Conservation (phyloP, 1,284 basidiomycete species). For the Rhodotorula sp. region DNA sequence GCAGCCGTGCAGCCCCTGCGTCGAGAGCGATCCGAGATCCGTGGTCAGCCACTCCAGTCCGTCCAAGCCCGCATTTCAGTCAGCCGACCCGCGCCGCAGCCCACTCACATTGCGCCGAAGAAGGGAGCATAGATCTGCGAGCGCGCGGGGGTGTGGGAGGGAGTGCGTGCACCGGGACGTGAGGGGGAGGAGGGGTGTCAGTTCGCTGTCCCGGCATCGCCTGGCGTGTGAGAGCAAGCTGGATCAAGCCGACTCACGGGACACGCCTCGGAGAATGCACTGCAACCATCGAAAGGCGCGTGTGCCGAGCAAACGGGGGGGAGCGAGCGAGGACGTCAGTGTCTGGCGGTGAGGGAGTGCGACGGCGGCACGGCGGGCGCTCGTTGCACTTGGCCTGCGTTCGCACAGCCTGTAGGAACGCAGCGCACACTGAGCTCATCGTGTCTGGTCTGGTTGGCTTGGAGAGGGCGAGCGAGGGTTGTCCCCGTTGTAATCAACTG, state of each 20-base stretch:
- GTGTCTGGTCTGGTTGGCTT: too few species aligned
- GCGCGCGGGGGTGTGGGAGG: neutral
- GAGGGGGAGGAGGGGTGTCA: neutral
- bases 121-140: constrained; percentile 60
- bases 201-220: neutral
- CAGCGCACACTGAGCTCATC: too few species aligned
- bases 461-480: too few species aligned
- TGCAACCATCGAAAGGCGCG: neutral
- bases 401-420: too few species aligned
- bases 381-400: neutral
- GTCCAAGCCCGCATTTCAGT: neutral
- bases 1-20: constrained; percentile 86
- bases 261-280: constrained; percentile 31
- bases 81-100: constrained; percentile 46
- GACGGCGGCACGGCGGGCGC: neutral
- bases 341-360: neutral
- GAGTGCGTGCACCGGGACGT: neutral
- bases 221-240: too few species aligned
- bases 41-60: neutral
- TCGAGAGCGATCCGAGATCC: neutral
- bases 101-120: constrained; percentile 83
- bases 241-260: constrained; percentile 9
- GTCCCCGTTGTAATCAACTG: too few species aligned
- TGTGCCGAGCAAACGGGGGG: neutral
- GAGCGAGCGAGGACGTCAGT: constrained; percentile 4